These are phyloP conservation scores for Nitzschia palea DNA, from an alignment of 108 stramenopile genomes.

Conservation along the genomic window DNA sequence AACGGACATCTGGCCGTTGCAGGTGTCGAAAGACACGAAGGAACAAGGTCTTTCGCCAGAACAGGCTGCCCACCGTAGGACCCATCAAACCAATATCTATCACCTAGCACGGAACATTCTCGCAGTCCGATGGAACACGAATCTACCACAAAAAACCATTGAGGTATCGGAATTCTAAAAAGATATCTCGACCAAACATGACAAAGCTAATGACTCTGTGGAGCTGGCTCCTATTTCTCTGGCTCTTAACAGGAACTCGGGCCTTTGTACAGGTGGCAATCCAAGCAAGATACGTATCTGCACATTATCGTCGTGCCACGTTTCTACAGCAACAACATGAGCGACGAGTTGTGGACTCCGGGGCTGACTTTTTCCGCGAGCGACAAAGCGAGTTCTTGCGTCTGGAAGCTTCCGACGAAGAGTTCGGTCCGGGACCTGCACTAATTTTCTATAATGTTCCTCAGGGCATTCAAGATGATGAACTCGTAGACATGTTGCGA, in stretches of 20 bases:
- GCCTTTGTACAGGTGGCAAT: neutral
- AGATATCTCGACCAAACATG: neutral
- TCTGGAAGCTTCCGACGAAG: conserved; percentile 35
- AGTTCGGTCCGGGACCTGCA: conserved; percentile 66
- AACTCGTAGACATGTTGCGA: conserved; percentile 58
- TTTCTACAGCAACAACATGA: neutral
- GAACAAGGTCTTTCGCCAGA: neutral
- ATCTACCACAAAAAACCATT: neutral
- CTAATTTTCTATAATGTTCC: conserved; percentile 67
- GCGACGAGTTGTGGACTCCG: neutral
- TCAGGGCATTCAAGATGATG: conserved; percentile 48
- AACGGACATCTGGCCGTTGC: conserved; percentile 5
- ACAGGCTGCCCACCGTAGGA: no score
- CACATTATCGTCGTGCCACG: neutral
- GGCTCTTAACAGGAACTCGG: neutral
- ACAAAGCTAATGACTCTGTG: neutral
- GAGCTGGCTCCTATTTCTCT: neutral
- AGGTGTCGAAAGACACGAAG: neutral
- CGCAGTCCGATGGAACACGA: neutral
- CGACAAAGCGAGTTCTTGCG: conserved; percentile 63
- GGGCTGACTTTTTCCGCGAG: conserved; percentile 6
- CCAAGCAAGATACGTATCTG: neutral
- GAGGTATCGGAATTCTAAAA: no score
- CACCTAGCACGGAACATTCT: neutral
- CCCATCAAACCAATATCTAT: no score